phyloP scores from a whole-genome alignment of 2,329 filamentous ascomycete species.

The Verticillium isaacii region DNA sequence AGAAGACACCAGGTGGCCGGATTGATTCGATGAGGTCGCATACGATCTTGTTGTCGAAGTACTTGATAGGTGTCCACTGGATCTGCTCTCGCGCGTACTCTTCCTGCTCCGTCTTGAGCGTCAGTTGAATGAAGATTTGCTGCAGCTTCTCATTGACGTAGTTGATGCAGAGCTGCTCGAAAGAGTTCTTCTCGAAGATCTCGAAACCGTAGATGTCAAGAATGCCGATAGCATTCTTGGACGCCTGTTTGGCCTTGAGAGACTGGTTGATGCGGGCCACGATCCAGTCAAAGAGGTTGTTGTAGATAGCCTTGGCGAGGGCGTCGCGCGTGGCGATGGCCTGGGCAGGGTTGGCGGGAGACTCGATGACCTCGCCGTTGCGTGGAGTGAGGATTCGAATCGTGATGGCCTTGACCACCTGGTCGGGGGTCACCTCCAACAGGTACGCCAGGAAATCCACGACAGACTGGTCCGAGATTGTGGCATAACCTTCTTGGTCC shows the following conservation, averaged over 20 bases:
- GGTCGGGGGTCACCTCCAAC: slow-evolving; percentile 76
- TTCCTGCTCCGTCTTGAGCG: slow-evolving; percentile 93
- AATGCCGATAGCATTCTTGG: slow-evolving; percentile 87
- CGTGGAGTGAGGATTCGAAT: slow-evolving; percentile 74
- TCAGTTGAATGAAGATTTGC: slow-evolving; percentile 98
- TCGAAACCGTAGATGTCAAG: slow-evolving; percentile 99
- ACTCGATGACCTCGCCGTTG: slow-evolving; percentile 63
- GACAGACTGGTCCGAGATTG: slow-evolving; percentile 82
- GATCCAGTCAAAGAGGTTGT: slow-evolving; percentile 98
- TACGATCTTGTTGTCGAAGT: slow-evolving; percentile 99
- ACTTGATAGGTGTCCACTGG: slow-evolving; percentile 97
- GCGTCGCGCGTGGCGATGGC: slow-evolving; percentile 85
- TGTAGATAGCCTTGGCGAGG: slow-evolving; percentile 91
- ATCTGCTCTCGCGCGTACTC: slow-evolving; percentile 96
- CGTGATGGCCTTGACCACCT: slow-evolving; percentile 83
- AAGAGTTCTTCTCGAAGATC: slow-evolving; percentile 98
- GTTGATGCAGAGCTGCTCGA: slow-evolving; percentile 98
- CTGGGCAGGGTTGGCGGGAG: slow-evolving; percentile 81
- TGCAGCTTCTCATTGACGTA: slow-evolving; percentile 99
- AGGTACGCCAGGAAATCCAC: slow-evolving; percentile 94
- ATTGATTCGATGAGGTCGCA: slow-evolving; percentile 94
- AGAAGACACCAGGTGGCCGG: slow-evolving; percentile 87
- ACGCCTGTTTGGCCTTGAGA: slow-evolving; percentile 68
- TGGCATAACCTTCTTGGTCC: slow-evolving; percentile 83
- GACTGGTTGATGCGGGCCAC: slow-evolving; percentile 88